Base-by-base conservation (phyloP, 306 rosid genomes). In the Cyclanthera cordifolia region DNA sequence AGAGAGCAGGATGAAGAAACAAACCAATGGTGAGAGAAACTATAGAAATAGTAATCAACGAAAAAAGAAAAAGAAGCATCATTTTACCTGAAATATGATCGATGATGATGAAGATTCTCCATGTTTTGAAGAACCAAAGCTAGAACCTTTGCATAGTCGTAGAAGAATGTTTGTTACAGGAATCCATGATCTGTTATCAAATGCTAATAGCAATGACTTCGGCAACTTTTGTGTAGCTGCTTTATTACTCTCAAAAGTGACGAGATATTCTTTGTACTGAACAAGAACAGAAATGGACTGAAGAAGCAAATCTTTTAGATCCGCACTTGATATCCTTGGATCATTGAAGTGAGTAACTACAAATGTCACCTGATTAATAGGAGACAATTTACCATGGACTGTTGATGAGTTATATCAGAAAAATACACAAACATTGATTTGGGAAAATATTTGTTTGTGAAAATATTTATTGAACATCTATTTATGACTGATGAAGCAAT, bases 131-230 rank as follows among this genome's bases (percentile, higher is more conserved):
- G 86, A 86, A 61, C 90, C 88, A 76, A 93, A 93, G 70, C 95
- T 94, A 72, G 91, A 86, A 59, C 95, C 96, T 89, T 90, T 93
- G 89, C 94, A 90, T 56, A 93, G 81, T 32, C 95, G 85, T 74
- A 93, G 71, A 58, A 93, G 94, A 79, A 90, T 93, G 79, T 87
- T 93, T 0, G 91, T 93, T 50, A 93, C 91, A 0, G 96, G 91
- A 71, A 87, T 90, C 96, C 96, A 93, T 65, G 99, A 90, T 87
- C 96, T 83, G 80, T 85, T 88, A 77, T 93, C 99, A 86, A 93
- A 93, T 70, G 96, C 88, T 41, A 85, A 83, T 41, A 93, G 82
- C 79, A 90, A 75, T 21, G 95, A 92, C 75, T 85, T 93, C 14
- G 99, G 99, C 89, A 93, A 73, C 74, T 81, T 89, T 70, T 79